Evolutionary conservation across 352 stramenopile species (phyloP), one percentile per base, ranked within the genome.

Genomic region (Pythium biforme): DNA sequence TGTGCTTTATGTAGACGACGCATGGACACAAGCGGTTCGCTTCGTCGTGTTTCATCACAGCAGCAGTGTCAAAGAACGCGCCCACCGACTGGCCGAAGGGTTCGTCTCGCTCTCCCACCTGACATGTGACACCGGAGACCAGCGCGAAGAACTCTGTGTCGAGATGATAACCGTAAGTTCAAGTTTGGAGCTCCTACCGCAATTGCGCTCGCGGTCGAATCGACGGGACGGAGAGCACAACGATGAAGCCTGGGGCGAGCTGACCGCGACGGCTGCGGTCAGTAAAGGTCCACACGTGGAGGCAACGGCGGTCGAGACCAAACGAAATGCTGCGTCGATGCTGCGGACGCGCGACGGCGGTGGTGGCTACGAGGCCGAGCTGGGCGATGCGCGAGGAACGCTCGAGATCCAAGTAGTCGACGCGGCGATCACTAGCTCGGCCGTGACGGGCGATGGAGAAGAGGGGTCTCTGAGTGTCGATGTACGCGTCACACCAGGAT

Each of bases 31-130:
- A 33, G 55, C 43, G n/a, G 55, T 71, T 37, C 47, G 43, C 20
- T 41, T 71, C 19, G 41, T 41, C 0, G 23, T 71, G 27, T 64
- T 55, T 49, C 64, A 53, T 0, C 34, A 71, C 22, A 53, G n/a
- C n/a, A n/a, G n/a, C n/a, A n/a, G 23, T 34, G 17, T 15, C 0
- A 71, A 66, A 19, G 64, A 66, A 23, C 41, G 57, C 39, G 22
- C 52, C 4, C 15, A 63, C 9, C 57, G 34, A 23, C n/a, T 71
- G 3, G 64, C 64, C 1, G 51, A 66, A 66, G 64, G 51, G 1
- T 27, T 64, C 3, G 10, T 66, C 5, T 23, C 33, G 1, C 8
- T 58, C 12, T 33, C 45, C 1, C 8, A 40, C 5, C 14, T 50
- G 17, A 25, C 46, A 7, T 39, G 25, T 25, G 22, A 31, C 10